Evolutionary conservation across 306 rosid genomes (phyloP), one percentile per base, ranked within the genome.

Genomic region (Comarum palustre): DNA sequence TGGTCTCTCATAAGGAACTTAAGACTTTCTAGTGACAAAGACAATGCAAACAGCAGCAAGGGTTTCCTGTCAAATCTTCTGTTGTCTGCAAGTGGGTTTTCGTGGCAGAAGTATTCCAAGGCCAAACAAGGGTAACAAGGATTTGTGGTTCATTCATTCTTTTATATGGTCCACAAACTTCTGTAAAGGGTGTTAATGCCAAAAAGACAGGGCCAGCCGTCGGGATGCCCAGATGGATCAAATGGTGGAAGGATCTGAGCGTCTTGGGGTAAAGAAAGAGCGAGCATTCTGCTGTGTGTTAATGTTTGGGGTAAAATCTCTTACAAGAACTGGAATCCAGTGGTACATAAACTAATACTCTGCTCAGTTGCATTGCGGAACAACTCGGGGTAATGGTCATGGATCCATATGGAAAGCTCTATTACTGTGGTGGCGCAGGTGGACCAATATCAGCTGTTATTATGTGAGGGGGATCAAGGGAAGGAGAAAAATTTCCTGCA

Each of bases 1-100:
- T 91, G 97, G 98, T 94, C 98, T 75, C 87, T 91, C 74, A 82
- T 94, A 69, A 89, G 90, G 86, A 85, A 89, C 68, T 81, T 94
- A 39, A 88, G 82, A 68, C 78, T 68, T 57, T 81, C 65, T 34
- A 70, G 74, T 58, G 68, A 68, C 66, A 89, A 87, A 78, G 72
- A 57, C 66, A 45, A 36, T 29, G 77, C 74, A 64, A 79, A 67
- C 72, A 82, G 76, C 19, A 72, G 71, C 80, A 79, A 75, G 84
- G 94, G 97, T 34, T 89, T 94, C 84, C 83, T 94, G 50, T 78
- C 92, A 31, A 86, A 84, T 68, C 96, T 94, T 73, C 98, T 89
- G 81, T 88, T 89, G 81, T 88, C 90, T 43, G 83, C 38, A 55
- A 86, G 90, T 43, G 98, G 97, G 12, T 94, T 89, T 76, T 57